Conservation (phyloP, 2,329 filamentous ascomycete genomes). For the Ophiocordyceps unilateralis region DNA sequence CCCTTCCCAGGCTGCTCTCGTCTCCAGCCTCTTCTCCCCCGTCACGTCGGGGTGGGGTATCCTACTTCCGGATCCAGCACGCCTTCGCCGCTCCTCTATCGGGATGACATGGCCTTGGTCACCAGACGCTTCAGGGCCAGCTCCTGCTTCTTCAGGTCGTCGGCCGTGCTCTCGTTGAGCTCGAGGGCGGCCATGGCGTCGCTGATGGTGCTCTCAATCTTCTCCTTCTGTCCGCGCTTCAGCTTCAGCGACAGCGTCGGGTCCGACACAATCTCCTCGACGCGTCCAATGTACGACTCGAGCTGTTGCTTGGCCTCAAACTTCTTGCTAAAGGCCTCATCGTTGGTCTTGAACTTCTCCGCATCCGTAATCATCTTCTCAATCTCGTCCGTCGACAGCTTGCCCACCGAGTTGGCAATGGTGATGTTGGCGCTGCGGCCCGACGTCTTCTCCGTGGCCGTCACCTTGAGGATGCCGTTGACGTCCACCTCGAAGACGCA, state of each 20-base stretch:
- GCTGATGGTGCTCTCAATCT: constrained; percentile 92
- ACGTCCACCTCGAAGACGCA: constrained; percentile 98
- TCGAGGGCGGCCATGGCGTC: constrained; percentile 97
- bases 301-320: constrained; percentile 99
- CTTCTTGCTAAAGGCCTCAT: constrained; percentile 98
- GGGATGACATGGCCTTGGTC: constrained; percentile 93
- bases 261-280: constrained; percentile 97
- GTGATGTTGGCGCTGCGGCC: constrained; percentile 98
- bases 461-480: constrained; percentile 99
- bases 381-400: constrained; percentile 86
- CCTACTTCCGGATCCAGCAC: background rate
- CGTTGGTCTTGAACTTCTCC: constrained; percentile 95
- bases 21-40: too few species aligned
- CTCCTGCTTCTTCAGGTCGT: constrained; percentile 99
- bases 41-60: too few species aligned
- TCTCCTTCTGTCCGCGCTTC: constrained; percentile 98
- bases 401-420: constrained; percentile 98
- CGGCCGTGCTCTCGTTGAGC: constrained; percentile 76
- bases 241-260: constrained; percentile 90
- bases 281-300: constrained; percentile 95
- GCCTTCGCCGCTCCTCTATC: constrained; percentile 34
- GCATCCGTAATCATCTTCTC: constrained; percentile 96
- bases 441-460: constrained; percentile 96
- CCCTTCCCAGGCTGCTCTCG: too few species aligned
- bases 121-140: constrained; percentile 92